phyloP scores from a whole-genome alignment of 2,329 filamentous ascomycete species.

The Trichoderma brevicompactum region DNA sequence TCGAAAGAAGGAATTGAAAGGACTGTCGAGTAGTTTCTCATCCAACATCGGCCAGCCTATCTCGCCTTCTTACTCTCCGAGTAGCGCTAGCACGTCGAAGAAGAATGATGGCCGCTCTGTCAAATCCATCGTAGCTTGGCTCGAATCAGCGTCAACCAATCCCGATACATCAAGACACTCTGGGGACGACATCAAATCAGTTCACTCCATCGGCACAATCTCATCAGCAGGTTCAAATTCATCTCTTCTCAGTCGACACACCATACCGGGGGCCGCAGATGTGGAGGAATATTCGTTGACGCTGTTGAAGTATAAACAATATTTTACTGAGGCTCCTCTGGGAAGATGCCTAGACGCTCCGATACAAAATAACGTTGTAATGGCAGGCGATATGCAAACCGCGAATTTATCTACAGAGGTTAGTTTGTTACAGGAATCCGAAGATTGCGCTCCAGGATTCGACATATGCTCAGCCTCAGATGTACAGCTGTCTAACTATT shows the following conservation, averaged over 20 bases:
- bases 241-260: conserved; percentile 19
- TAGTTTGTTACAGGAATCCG: background rate
- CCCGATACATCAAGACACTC: background rate
- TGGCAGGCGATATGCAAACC: background rate
- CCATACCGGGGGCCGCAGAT: conserved; percentile 24
- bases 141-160: conserved; percentile 35
- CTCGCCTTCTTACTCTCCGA: conserved; percentile 15
- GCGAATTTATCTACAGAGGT: background rate
- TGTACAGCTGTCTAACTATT: background rate
- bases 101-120: conserved; percentile 34
- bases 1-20: conserved; percentile 31
- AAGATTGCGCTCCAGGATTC: background rate
- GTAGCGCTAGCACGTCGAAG: background rate
- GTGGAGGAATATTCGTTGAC: conserved; percentile 42
- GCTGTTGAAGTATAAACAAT: conserved; percentile 41
- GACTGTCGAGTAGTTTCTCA: conserved; percentile 38
- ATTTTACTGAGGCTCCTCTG: conserved; percentile 40
- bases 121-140: conserved; percentile 41
- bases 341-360: conserved; percentile 39
- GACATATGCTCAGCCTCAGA: background rate
- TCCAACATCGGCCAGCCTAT: conserved; percentile 36
- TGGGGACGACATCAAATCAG: conserved; percentile 15
- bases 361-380: background rate
- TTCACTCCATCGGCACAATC: conserved; percentile 20
- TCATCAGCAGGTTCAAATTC: conserved; percentile 19